Percentiles rank a stretch among this genome's conserved stretches.
These are phyloP conservation scores for Phytophthora boehmeriae DNA, from an alignment of 352 stramenopile genomes.

Conservation along the genomic window DNA sequence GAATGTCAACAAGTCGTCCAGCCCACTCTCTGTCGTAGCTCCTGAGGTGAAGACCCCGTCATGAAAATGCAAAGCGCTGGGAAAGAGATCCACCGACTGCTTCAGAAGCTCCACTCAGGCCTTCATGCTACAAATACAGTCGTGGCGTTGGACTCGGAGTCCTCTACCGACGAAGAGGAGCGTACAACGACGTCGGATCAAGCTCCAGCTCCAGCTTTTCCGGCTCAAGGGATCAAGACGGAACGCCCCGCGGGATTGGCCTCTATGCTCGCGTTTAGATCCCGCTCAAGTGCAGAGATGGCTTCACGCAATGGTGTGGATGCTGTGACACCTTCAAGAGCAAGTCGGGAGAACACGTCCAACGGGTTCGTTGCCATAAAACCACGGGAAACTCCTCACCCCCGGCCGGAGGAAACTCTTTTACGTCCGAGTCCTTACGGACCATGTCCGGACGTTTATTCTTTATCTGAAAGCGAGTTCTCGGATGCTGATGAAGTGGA, in stretches of 20 bases:
- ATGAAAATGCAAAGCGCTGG: not conserved
- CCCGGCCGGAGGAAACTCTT: slow-evolving; percentile 6
- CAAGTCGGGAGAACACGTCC: not conserved
- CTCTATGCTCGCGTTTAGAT: not conserved
- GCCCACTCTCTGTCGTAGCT: slow-evolving; percentile 1
- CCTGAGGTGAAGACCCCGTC: slow-evolving; percentile 5
- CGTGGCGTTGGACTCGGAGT: not conserved
- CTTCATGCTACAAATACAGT: slow-evolving; percentile 7
- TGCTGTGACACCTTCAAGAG: not conserved
- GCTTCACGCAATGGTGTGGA: not conserved
- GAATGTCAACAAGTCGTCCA: slow-evolving; percentile 18
- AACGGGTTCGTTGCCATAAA: not conserved
- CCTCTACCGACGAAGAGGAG: slow-evolving; percentile 18
- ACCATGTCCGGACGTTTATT: not conserved
- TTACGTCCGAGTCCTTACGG: not conserved
- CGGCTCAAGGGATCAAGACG: not conserved
- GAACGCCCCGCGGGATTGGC: not conserved
- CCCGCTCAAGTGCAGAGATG: not conserved
- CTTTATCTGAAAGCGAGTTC: not conserved
- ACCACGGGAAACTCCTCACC: not conserved
- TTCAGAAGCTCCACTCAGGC: slow-evolving; percentile 10
- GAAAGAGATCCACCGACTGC: slow-evolving; percentile 7
- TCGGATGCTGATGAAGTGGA: not conserved
- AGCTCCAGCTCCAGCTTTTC: too few relatives aligned
- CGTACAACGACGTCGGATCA: not conserved